phyloP scores from a whole-genome alignment of 2,329 filamentous ascomycete genomes.

The Tolypocladium cylindrosporum region DNA sequence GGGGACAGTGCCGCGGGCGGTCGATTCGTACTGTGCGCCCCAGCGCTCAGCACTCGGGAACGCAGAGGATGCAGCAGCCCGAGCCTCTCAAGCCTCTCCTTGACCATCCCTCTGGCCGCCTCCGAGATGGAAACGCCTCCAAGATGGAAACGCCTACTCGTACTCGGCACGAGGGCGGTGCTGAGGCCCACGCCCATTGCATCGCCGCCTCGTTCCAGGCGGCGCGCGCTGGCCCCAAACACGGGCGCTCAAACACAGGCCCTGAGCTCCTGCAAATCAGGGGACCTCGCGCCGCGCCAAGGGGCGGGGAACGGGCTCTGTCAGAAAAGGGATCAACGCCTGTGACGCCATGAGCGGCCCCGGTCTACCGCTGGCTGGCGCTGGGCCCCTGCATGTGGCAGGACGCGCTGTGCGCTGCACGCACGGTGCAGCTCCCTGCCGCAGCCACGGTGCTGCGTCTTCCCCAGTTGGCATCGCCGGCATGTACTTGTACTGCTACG shows the following conservation, averaged over 20 bases:
- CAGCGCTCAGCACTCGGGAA: no score
- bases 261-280: not conserved
- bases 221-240: no score
- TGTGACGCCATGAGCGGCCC: not conserved
- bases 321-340: not conserved
- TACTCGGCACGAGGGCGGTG: not conserved
- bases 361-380: not conserved
- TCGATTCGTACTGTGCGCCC: not conserved
- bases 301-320: not conserved
- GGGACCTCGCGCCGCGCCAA: not conserved
- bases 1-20: not conserved
- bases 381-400: not conserved
- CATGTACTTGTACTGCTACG: no score
- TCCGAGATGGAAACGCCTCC: no score
- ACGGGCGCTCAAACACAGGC: no score
- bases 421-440: not conserved
- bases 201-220: no score
- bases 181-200: not conserved
- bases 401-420: not conserved
- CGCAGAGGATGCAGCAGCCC: no score
- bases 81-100: no score
- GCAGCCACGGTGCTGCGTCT: not conserved
- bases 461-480: not conserved
- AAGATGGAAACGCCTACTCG: no score
- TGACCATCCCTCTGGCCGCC: no score